Conservation (phyloP, 2,329 filamentous ascomycete species). For the Apiospora malaysiana region DNA sequence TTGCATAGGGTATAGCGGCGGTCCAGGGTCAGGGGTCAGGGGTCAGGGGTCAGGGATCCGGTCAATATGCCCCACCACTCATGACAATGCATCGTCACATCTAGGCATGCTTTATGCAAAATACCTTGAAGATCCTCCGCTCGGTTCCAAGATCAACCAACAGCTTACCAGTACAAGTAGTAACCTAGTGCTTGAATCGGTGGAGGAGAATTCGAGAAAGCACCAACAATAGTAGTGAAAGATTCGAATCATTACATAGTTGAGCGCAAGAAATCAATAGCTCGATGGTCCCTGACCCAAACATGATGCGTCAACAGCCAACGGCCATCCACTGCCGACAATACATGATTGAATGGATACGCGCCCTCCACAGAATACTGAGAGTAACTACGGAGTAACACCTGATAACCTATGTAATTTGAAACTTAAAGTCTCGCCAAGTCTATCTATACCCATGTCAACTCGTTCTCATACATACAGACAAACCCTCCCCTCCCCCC, state of each 20-base stretch:
- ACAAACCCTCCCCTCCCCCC: too few relatives aligned
- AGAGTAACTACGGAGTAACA: background rate
- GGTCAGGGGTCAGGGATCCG: background rate
- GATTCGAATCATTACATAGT: background rate
- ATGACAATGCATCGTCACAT: too few relatives aligned
- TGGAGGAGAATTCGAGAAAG: background rate
- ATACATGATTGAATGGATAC: background rate
- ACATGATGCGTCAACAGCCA: background rate
- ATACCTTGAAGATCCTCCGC: background rate
- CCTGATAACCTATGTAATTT: background rate
- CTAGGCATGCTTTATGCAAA: background rate
- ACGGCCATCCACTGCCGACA: background rate
- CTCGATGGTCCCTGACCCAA: background rate
- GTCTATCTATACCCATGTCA: background rate
- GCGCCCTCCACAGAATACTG: background rate
- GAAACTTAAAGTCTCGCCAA: background rate
- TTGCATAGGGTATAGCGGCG: conserved; percentile 4
- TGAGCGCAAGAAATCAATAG: conserved; percentile 1
- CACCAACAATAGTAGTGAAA: background rate
- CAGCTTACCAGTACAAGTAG: too few relatives aligned
- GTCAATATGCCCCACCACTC: background rate
- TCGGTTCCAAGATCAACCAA: background rate
- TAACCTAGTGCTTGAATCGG: background rate
- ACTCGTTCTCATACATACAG: background rate
- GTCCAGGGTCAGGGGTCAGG: background rate